Base-by-base conservation (phyloP, 306 rosid species). In the Medicago lupulina region DNA sequence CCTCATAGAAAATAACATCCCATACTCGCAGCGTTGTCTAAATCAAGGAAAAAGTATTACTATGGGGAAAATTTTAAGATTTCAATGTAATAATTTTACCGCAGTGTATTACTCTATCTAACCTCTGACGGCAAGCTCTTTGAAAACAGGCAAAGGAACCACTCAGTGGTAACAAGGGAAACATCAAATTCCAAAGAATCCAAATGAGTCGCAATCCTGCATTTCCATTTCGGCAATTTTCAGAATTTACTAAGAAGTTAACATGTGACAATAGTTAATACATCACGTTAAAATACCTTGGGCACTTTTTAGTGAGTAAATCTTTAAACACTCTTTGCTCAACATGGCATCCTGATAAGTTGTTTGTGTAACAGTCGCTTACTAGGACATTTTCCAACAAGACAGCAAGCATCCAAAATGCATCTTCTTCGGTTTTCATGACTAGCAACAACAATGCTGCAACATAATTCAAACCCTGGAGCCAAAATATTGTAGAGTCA, bases 321-420 rank as follows among this genome's bases (percentile, higher is more conserved):
- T 96, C 99, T 88, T 89, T 84, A 80, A 96, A 92, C 81, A 92
- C 99, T 78, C 99, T 90, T 82, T 96, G 99, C 80, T 96, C 99
- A 46, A 96, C 99, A 81, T 96, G 99, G 83, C 98, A 96, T 83
- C 99, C 99, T 1, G 99, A 92, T 84, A 96, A 83, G 84, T 96
- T 96, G 73, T 50, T 92, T 9, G 99, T 90, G 86, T 96, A 96
- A 85, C 99, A 96, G 84, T 96, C 97, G 79, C 78, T 88, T 70
- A 96, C 99, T 76, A 92, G 78, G 70, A 96, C 99, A 80, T 90
- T 88, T 87, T 96, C 99, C 88, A 96, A 81, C 57, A 96, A 88
- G 50, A 96, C 98, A 3, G 99, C 93, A 59, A 92, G 93, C 98
- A 96, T 96, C 99, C 98, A 96, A 83, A 96, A 96, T 76, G 99